Evolutionary conservation across 2,329 filamentous ascomycete species (phyloP), one percentile per base, ranked within the genome.

Genomic region (Rosellinia necatrix): DNA sequence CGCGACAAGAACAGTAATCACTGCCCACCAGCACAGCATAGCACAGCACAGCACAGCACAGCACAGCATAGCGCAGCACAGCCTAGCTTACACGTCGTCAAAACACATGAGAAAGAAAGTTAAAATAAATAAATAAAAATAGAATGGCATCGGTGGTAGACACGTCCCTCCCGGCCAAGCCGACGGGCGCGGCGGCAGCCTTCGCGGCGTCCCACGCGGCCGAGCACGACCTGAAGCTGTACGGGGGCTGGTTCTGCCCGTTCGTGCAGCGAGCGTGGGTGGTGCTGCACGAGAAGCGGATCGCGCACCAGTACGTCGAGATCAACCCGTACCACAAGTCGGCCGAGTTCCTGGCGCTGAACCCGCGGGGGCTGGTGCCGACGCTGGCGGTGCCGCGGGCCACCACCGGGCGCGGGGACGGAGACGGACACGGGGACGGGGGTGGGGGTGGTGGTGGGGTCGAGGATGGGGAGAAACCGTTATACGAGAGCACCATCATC

Each of bases 291-390:
- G 89, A 92, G 70, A 92, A 92, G 71, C 73, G 78, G 2, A 87
- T 91, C 25, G 81, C 83, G 13, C 87, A 92, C 69, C 85, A 92
- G 73, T 91, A 90, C 70, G 78, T 89, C 61, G 87, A 90, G 75
- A 86, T 91, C 56, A 91, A 92, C 71, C 89, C 89, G 0, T 92
- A 92, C 76, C 77, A 86, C 71, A 92, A 92, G 67, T 84, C 83
- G 0, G 72, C 81, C 3, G 84, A 81, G 1, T 86, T 92, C 24
- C 76, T 92, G 19, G 78, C 80, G 7, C 76, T 92, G 60, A 93
- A 93, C 67, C 89, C 89, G 0, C 82, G 88, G 10, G 89, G 89
- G 1, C 78, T 92, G 1, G 86, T 92, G 1, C 90, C 90, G 0
- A 91, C 89, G 0, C 77, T 92, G 1, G 79, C 74, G 1, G 78